Conservation (phyloP, 495 filamentous ascomycete species). For the Daldinia decipiens region DNA sequence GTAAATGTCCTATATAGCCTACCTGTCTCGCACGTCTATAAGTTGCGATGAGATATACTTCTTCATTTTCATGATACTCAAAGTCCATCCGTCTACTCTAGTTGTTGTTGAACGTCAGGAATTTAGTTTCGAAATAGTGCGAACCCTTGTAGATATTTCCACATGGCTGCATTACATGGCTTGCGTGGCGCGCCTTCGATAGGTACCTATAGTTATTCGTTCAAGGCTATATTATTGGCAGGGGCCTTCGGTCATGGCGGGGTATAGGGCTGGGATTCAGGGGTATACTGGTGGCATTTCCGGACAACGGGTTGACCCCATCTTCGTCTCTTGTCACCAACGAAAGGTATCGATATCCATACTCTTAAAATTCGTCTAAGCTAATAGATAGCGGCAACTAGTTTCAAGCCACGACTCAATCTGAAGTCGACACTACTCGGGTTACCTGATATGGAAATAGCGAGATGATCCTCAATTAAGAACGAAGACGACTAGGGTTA, state of each 20-base stretch:
- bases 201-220: too few relatives aligned
- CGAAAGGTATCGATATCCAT: not conserved
- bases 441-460: not conserved
- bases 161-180: not conserved
- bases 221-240: not conserved
- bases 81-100: not conserved
- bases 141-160: not conserved
- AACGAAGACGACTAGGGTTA: not conserved
- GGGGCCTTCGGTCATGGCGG: not conserved
- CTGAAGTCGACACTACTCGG: not conserved
- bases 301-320: not conserved
- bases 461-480: not conserved
- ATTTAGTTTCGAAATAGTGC: not conserved
- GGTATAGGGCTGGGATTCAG: slow-evolving; percentile 4
- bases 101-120: not conserved
- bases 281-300: not conserved
- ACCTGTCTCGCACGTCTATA: too few relatives aligned
- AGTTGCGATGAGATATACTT: too few relatives aligned
- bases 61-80: too few relatives aligned
- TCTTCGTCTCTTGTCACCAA: not conserved
- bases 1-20: too few relatives aligned
- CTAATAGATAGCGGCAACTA: not conserved
- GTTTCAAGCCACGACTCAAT: not conserved
- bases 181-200: not conserved
- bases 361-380: not conserved